Base-by-base conservation (phyloP, 2,329 filamentous ascomycete genomes). In the Cryphonectria parasitica region DNA sequence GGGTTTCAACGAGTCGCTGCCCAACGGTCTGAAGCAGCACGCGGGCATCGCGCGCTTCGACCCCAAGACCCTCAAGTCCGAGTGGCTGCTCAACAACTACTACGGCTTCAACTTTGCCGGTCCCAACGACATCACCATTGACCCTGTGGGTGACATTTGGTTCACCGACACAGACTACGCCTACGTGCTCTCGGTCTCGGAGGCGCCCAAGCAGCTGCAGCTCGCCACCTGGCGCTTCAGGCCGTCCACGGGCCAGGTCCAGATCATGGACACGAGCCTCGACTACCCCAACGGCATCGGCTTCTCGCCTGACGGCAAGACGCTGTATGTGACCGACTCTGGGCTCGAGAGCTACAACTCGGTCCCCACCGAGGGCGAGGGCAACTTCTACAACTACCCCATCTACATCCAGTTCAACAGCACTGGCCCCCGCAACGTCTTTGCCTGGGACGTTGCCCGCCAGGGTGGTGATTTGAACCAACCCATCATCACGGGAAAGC, bases 81-180 rank as follows among this genome's bases (percentile, higher is more conserved):
- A 60, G 56, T 60, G 56, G 56, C 56, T 60, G 13, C 25, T 60
- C 25, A 60, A 60, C 56, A 60, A 60, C 56, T 60, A 60, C 56
- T 60, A 60, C 56, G 56, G 56, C 56, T 60, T 60, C 56, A 60
- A 60, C 56, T 60, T 60, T 60, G 56, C 56, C 5, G 56, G 56
- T 10, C 56, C 56, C 25, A 60, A 60, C 31, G 56, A 60, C 25
- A 60, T 60, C 31, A 60, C 56, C 25, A 60, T 60, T 25, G 56
- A 60, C 56, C 31, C 56, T 4, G 56, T 31, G n/a, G 56, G 56
- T 22, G 56, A 60, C 17, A 60, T 60, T 13, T 60, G 56, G 56
- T 60, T 60, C 56, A 60, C 56, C 56, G 56, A 60, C 31, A 60
- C 56, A 15, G 56, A 60, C 56, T 60, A 60, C 25, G 56, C 56